Conservation (phyloP, 1,284 basidiomycete genomes). For the Pseudozyma thailandica region DNA sequence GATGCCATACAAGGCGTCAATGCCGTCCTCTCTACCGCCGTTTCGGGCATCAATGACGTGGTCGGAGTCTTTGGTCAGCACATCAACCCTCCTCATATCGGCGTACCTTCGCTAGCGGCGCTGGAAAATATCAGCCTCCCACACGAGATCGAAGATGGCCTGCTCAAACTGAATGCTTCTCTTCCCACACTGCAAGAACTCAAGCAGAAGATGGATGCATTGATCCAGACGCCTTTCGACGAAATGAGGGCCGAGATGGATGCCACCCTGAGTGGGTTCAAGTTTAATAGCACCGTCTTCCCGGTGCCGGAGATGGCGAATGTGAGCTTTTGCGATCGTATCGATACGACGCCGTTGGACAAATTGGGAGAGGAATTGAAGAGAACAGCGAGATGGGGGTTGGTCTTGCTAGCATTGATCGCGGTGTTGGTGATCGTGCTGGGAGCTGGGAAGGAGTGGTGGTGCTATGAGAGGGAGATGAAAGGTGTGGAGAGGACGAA, state of each 20-base stretch:
- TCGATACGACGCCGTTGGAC: conserved; percentile 52
- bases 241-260: conserved; percentile 50
- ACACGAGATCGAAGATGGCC: conserved; percentile 78
- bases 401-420: conserved; percentile 29
- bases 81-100: conserved; percentile 39
- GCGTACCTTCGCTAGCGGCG: conserved; percentile 70
- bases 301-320: conserved; percentile 35
- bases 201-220: conserved; percentile 76
- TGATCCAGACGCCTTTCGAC: conserved; percentile 57
- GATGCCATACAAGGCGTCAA: conserved; percentile 48
- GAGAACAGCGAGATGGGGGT: conserved; percentile 22
- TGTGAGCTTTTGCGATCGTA: conserved; percentile 46
- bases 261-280: conserved; percentile 36
- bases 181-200: conserved; percentile 83
- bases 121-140: conserved; percentile 85
- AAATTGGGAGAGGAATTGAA: conserved; percentile 38
- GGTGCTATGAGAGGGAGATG: conserved; percentile 40
- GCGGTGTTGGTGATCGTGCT: conserved; percentile 36
- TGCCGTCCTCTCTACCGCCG: conserved; percentile 27
- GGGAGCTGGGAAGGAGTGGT: conserved; percentile 45
- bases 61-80: conserved; percentile 45
- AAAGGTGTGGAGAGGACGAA: conserved; percentile 37
- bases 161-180: conserved; percentile 80
- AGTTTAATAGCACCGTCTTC: conserved; percentile 44
- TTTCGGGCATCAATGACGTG: conserved; percentile 50